Conservation (phyloP, 352 stramenopile genomes). For the Plasmopara muralis region DNA sequence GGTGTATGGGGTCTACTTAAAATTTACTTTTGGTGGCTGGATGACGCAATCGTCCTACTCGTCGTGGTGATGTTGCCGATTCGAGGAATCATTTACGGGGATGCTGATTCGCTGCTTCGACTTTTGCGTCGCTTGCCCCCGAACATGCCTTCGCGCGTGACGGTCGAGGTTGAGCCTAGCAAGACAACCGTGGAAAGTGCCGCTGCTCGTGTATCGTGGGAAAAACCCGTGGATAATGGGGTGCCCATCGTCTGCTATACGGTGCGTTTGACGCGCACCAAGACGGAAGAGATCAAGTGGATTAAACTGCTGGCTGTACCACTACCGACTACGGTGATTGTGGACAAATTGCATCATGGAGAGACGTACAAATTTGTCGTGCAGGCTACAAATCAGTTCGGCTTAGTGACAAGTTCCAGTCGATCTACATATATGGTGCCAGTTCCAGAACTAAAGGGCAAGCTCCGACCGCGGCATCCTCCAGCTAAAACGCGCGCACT, state of each 20-base stretch:
- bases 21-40: conserved; percentile 80
- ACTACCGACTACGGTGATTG: conserved; percentile 48
- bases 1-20: conserved; percentile 46
- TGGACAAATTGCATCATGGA: conserved; percentile 62
- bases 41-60: conserved; percentile 70
- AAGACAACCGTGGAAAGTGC: conserved; percentile 55
- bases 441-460: conserved; percentile 63
- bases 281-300: conserved; percentile 74
- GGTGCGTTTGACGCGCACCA: conserved; percentile 69
- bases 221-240: conserved; percentile 69
- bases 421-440: conserved; percentile 84
- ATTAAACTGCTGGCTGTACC: conserved; percentile 63
- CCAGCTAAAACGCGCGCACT: conserved; percentile 26
- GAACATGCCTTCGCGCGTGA: conserved; percentile 76
- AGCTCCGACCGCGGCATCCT: conserved; percentile 38
- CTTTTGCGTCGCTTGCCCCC: conserved; percentile 63
- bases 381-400: conserved; percentile 76
- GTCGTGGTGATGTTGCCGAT: conserved; percentile 72
- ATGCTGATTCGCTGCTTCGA: conserved; percentile 65
- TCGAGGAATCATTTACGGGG: conserved; percentile 76
- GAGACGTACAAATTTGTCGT: conserved; percentile 85
- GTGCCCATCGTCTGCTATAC: conserved; percentile 80
- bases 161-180: conserved; percentile 49
- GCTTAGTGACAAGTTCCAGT: conserved; percentile 62
- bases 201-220: conserved; percentile 64